Conservation (phyloP, 2,329 filamentous ascomycete genomes). For the Ceratocystis eucalypticola region DNA sequence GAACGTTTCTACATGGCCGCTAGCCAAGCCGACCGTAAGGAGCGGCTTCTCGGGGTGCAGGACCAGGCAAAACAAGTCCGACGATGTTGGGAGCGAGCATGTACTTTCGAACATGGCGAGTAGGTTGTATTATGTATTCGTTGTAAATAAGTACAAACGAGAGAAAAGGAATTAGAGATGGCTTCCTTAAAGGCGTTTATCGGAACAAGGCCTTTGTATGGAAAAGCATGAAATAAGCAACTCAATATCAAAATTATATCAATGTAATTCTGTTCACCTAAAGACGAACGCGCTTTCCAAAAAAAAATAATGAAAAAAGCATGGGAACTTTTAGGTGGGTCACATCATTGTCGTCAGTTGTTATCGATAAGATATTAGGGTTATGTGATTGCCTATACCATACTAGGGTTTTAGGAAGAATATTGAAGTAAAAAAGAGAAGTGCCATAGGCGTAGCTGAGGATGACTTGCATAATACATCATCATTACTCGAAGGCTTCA, state of each 20-base stretch:
- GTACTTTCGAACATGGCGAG: conserved; percentile 75
- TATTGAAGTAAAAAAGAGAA: too few species aligned
- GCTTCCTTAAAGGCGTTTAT: neutral
- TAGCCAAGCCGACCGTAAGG: conserved; percentile 71
- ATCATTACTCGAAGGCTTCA: too few species aligned
- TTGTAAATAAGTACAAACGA: too few species aligned
- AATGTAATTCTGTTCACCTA: neutral
- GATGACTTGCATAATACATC: too few species aligned
- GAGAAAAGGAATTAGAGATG: neutral
- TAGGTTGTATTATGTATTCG: neutral
- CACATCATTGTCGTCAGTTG: neutral
- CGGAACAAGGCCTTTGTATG: neutral
- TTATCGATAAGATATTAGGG: neutral
- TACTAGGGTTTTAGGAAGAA: neutral
- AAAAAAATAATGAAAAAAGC: conserved; percentile 1
- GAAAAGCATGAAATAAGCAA: neutral
- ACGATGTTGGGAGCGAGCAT: conserved; percentile 72
- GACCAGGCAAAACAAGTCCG: conserved; percentile 79
- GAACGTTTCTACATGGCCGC: conserved; percentile 75
- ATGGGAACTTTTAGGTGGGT: conserved; percentile 17
- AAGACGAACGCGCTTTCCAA: neutral
- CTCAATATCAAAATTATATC: neutral
- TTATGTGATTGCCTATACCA: accelerated
- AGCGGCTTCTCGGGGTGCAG: conserved; percentile 75
- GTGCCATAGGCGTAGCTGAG: too few species aligned